Conservation (phyloP, 495 filamentous ascomycete genomes). For the Penicillium turbatum region DNA sequence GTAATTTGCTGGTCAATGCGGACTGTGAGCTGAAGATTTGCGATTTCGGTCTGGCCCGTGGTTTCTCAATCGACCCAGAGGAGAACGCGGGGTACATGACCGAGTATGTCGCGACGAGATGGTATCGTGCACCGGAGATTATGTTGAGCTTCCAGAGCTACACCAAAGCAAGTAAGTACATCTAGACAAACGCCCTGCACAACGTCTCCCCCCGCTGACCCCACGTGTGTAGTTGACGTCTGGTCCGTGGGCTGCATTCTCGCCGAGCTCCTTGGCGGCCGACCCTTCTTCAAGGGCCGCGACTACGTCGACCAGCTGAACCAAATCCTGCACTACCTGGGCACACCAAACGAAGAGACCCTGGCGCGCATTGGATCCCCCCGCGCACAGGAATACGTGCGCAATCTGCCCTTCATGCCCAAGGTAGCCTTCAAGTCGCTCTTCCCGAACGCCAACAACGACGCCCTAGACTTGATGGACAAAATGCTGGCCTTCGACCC, state of each 20-base stretch:
- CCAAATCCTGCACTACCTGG: conserved; percentile 97
- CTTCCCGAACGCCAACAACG: conserved; percentile 93
- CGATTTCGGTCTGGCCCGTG: conserved; percentile 93
- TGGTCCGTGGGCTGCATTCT: conserved; percentile 99
- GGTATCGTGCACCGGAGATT: conserved; percentile 98
- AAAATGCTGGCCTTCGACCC: conserved; percentile 97
- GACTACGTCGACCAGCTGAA: conserved; percentile 99
- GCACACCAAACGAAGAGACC: conserved; percentile 93
- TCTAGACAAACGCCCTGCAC: not conserved
- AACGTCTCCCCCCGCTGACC: conserved; percentile 10
- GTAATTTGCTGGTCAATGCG: conserved; percentile 94
- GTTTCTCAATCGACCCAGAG: conserved; percentile 93
- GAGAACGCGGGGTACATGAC: conserved; percentile 99
- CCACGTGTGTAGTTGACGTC: conserved; percentile 70
- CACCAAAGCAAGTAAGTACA: conserved; percentile 90
- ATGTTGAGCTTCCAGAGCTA: conserved; percentile 99
- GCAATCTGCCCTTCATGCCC: conserved; percentile 93
- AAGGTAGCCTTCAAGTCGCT: conserved; percentile 84
- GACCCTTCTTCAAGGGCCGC: conserved; percentile 98
- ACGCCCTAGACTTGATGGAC: conserved; percentile 91
- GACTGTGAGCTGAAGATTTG: conserved; percentile 99
- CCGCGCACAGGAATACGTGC: conserved; percentile 95
- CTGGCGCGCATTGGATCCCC: conserved; percentile 91
- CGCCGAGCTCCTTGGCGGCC: conserved; percentile 90
- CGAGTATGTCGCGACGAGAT: conserved; percentile 96